Evolutionary conservation across 495 filamentous ascomycete genomes (phyloP).

Genomic region (Aspergillus heteromorphus): DNA sequence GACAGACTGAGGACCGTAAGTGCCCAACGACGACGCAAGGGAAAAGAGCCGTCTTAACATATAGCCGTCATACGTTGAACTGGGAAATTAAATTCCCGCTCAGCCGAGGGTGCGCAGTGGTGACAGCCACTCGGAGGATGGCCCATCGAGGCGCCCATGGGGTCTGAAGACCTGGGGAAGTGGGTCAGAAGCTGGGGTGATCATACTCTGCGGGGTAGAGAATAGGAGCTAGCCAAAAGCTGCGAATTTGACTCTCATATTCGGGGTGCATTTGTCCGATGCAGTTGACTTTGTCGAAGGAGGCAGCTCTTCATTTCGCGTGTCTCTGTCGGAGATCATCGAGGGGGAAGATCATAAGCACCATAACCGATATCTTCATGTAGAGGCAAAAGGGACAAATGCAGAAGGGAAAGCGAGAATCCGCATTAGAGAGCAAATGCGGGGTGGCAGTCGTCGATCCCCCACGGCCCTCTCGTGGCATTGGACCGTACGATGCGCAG

Average conservation of each 20-base stretch:
- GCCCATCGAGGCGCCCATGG: slow-evolving; percentile 17
- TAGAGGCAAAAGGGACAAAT: background rate
- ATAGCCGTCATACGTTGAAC: slow-evolving; percentile 6
- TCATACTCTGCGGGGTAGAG: slow-evolving; percentile 5
- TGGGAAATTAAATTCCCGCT: slow-evolving; percentile 19
- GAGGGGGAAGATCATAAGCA: background rate
- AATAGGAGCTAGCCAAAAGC: background rate
- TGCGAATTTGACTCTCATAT: background rate
- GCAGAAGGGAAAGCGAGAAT: background rate
- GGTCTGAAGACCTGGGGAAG: slow-evolving; percentile 1
- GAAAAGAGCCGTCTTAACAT: slow-evolving; percentile 1
- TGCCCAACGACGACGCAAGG: background rate
- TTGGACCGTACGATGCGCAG: too few species aligned
- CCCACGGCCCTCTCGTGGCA: too few species aligned
- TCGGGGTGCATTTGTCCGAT: background rate
- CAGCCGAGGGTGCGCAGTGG: slow-evolving; percentile 11
- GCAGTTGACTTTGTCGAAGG: background rate
- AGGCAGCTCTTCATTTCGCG: background rate
- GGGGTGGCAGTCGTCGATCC: background rate
- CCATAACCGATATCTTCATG: background rate
- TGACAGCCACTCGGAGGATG: slow-evolving; percentile 23
- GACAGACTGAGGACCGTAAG: background rate
- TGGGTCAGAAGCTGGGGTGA: slow-evolving; percentile 3
- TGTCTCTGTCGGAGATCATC: background rate
- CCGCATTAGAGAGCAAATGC: background rate